A percentile compares a stretch with the other conserved stretches of the same genome.
phyloP scores from a whole-genome alignment of 2,329 filamentous ascomycete genomes.

The Fragosphaeria purpurea region DNA sequence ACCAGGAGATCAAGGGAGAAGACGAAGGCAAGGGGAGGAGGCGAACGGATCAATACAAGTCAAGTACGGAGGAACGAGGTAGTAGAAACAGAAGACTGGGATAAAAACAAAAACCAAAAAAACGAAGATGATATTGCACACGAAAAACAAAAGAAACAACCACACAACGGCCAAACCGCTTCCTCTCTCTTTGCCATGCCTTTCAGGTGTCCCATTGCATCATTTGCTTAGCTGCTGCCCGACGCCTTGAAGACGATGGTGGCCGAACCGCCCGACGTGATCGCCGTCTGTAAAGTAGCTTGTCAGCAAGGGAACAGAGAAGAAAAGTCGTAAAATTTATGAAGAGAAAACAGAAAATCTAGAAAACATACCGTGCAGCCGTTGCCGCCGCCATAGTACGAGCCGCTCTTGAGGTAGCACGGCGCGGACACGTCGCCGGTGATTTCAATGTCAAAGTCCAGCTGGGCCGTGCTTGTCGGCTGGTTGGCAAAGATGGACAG shows the following conservation, averaged over 20 bases:
- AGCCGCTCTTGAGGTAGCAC: conserved; percentile 58
- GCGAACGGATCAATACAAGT: no score
- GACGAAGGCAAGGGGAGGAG: no score
- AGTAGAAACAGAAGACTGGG: no score
- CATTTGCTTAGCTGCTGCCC: conserved; percentile 4
- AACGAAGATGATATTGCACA: no score
- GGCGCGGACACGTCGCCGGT: conserved; percentile 46
- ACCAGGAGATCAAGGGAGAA: no score
- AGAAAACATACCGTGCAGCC: conserved; percentile 65
- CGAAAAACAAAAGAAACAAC: no score
- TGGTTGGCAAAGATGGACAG: conserved; percentile 77
- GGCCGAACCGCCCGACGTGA: conserved; percentile 7
- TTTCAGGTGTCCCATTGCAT: no score
- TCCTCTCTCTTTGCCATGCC: no score
- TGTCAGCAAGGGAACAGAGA: not conserved
- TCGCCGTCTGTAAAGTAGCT: conserved; percentile 7
- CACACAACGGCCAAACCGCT: no score
- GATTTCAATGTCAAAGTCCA: conserved; percentile 75
- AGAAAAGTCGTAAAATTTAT: not conserved
- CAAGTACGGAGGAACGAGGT: no score
- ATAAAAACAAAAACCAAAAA: no score
- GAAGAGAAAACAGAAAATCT: not conserved
- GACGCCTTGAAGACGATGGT: conserved; percentile 8
- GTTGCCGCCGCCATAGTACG: conserved; percentile 46
- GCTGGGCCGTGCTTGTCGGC: conserved; percentile 58